These are phyloP conservation scores for Blastosporella zonata DNA, from an alignment of 1,284 basidiomycete genomes.

Conservation along the genomic window DNA sequence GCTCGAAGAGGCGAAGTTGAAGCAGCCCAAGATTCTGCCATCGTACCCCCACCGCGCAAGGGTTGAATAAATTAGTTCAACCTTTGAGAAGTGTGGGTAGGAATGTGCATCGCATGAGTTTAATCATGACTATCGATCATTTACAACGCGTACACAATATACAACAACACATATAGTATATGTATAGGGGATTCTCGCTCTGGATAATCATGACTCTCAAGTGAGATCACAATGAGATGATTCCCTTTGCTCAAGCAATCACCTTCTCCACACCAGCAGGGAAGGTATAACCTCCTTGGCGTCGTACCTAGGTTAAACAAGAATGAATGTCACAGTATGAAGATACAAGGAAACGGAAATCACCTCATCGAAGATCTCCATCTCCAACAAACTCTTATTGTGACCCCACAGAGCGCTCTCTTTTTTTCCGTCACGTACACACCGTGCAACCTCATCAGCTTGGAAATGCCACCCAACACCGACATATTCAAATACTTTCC, in stretches of 20 bases:
- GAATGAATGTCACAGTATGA: neutral
- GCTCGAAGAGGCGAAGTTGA: slow-evolving; percentile 7
- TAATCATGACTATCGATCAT: neutral
- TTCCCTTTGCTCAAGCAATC: slow-evolving; percentile 8
- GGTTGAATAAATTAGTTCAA: neutral
- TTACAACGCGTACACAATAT: slow-evolving; percentile 2
- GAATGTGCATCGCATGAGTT: neutral
- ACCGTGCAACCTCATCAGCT: slow-evolving; percentile 83
- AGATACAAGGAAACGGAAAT: slow-evolving; percentile 17
- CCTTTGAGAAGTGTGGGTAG: neutral
- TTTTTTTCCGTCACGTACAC: slow-evolving; percentile 71
- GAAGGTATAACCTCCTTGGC: slow-evolving; percentile 38
- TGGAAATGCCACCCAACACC: slow-evolving; percentile 73
- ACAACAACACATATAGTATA: neutral
- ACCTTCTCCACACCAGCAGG: slow-evolving; percentile 41
- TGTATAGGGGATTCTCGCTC: neutral
- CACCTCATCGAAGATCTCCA: slow-evolving; percentile 82
- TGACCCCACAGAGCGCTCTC: slow-evolving; percentile 75
- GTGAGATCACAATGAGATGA: too few species aligned
- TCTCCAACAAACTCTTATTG: slow-evolving; percentile 73
- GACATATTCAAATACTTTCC: slow-evolving; percentile 48
- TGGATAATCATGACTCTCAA: neutral
- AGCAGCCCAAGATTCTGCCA: slow-evolving; percentile 7
- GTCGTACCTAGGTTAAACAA: slow-evolving; percentile 32
- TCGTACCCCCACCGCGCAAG: neutral